A percentile compares a stretch with the other conserved stretches of the same genome.
These are phyloP conservation scores for Evansstolkia leycettana DNA, from an alignment of 495 filamentous ascomycete species.

Conservation along the genomic window DNA sequence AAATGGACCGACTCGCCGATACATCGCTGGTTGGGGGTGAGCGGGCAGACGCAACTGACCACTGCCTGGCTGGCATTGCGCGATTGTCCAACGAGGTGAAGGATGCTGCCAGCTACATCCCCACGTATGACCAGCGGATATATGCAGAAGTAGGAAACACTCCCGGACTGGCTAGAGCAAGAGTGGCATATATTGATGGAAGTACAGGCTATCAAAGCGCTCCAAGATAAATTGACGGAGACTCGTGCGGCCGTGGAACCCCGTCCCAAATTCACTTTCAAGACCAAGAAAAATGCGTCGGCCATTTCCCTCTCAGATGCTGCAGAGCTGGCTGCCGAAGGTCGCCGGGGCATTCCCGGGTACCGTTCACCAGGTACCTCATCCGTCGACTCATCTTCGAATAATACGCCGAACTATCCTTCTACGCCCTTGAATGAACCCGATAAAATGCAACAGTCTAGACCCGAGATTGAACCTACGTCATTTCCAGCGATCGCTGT, in stretches of 20 bases:
- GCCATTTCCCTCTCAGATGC: conserved; percentile 46
- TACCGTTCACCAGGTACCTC: conserved; percentile 31
- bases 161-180: neutral
- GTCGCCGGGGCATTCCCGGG: conserved; percentile 29
- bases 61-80: conserved; percentile 53
- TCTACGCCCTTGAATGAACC: conserved; percentile 38
- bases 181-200: conserved; percentile 1
- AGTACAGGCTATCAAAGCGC: conserved; percentile 52
- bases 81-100: conserved; percentile 56
- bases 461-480: conserved; percentile 26
- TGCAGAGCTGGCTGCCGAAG: conserved; percentile 35
- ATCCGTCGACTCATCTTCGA: conserved; percentile 36
- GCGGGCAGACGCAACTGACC: conserved; percentile 51
- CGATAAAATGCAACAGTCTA: conserved; percentile 20
- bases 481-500: conserved; percentile 17
- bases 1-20: conserved; percentile 43
- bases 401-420: conserved; percentile 39
- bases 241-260: conserved; percentile 46
- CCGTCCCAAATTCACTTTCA: conserved; percentile 63
- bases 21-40: conserved; percentile 42
- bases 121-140: conserved; percentile 65
- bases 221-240: conserved; percentile 52
- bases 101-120: conserved; percentile 54
- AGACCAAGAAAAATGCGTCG: conserved; percentile 46
- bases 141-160: conserved; percentile 47